Evolutionary conservation across 768 basidiomycete genomes (phyloP).

Genomic region (Kwoniella shandongensis): DNA sequence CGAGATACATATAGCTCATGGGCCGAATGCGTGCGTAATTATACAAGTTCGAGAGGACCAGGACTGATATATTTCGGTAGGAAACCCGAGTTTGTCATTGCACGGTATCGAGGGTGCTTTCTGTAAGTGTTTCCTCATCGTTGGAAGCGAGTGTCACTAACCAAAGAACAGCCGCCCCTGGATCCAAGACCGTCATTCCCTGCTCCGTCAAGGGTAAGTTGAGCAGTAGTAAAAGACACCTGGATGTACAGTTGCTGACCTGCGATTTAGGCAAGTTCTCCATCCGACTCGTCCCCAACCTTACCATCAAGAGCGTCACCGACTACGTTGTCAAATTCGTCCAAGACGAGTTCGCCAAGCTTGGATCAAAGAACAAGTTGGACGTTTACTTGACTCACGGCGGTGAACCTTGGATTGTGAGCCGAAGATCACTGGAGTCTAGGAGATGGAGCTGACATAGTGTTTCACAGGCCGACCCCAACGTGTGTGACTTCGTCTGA

Average conservation of each 20-base stretch:
- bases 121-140: conserved; percentile 52
- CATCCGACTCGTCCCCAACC: conserved; percentile 86
- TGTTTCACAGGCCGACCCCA: conserved; percentile 36
- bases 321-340: conserved; percentile 71
- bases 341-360: conserved; percentile 74
- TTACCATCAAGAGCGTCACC: conserved; percentile 73
- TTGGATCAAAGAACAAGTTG: conserved; percentile 80
- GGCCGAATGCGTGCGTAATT: conserved; percentile 72
- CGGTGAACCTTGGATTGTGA: conserved; percentile 82
- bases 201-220: conserved; percentile 62
- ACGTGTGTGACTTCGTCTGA: conserved; percentile 21
- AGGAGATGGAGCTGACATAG: neutral
- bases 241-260: neutral
- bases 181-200: conserved; percentile 79
- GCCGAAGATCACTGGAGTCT: conserved; percentile 9
- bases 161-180: conserved; percentile 37
- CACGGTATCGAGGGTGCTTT: conserved; percentile 97
- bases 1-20: conserved; percentile 64
- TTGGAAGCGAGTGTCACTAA: conserved; percentile 12
- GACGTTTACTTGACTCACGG: conserved; percentile 70
- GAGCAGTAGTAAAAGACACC: neutral
- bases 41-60: neutral
- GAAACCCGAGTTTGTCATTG: conserved; percentile 75
- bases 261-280: conserved; percentile 79
- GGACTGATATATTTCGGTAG: conserved; percentile 4